A percentile compares a stretch with the other conserved stretches of the same genome.
phyloP scores from a whole-genome alignment of 257 asterid species.

The Anisodus tanguticus region DNA sequence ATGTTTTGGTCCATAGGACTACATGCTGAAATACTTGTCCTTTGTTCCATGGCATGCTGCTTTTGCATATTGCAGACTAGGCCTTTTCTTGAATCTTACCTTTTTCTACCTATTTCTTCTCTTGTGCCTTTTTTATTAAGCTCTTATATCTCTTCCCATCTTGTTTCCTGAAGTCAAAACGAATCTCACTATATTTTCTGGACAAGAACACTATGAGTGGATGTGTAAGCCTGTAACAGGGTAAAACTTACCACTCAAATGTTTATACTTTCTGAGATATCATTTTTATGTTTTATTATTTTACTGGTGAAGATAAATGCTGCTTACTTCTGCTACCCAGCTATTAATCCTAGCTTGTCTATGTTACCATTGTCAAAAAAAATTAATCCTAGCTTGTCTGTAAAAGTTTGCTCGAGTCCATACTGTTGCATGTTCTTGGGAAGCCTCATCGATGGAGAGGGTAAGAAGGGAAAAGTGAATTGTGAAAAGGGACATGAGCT shows the following conservation, averaged over 20 bases:
- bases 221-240: background rate
- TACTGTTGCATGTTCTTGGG: background rate
- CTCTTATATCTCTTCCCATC: background rate
- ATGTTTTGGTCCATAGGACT: background rate
- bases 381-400: no score
- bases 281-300: background rate
- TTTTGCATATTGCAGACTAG: background rate
- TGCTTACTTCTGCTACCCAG: background rate
- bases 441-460: background rate
- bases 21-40: background rate
- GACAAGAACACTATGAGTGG: background rate
- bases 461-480: background rate
- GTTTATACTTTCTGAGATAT: background rate
- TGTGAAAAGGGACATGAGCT: background rate
- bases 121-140: background rate
- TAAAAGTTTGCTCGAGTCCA: background rate
- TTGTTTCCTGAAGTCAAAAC: background rate
- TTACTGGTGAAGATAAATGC: background rate
- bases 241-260: background rate
- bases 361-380: no score
- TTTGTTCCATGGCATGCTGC: background rate
- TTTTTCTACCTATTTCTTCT: background rate
- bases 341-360: background rate
- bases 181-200: background rate
- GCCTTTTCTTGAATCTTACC: background rate